These are phyloP conservation scores for Solanum phureja DNA, from an alignment of 257 asterid species.

Conservation along the genomic window DNA sequence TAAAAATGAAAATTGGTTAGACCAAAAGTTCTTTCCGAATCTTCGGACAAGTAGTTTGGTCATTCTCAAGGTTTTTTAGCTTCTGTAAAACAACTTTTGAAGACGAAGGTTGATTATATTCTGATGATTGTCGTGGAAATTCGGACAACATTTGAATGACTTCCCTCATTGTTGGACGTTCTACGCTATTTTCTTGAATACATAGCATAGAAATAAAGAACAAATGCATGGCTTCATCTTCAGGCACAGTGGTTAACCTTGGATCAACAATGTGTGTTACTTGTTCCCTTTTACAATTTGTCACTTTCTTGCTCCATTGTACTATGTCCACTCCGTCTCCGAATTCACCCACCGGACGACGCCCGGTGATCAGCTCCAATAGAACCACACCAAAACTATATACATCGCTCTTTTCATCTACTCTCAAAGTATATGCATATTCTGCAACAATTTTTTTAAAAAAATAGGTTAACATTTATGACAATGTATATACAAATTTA, in stretches of 20 bases:
- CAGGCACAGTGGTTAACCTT: constrained; percentile 44
- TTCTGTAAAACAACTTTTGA: not conserved
- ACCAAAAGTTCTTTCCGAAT: constrained; percentile 21
- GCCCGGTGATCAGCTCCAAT: constrained; percentile 30
- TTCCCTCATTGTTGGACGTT: constrained; percentile 86
- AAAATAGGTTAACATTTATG: not conserved
- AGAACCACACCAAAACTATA: constrained; percentile 40
- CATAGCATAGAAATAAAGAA: constrained; percentile 88
- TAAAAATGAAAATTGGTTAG: constrained; percentile 5
- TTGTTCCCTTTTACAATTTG: constrained; percentile 57
- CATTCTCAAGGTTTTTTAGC: constrained; percentile 18
- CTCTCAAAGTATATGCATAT: constrained; percentile 36
- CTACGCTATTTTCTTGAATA: constrained; percentile 65
- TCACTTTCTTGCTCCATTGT: constrained; percentile 51
- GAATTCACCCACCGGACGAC: constrained; percentile 35
- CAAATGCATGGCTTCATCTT: constrained; percentile 69
- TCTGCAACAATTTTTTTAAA: constrained; percentile 8
- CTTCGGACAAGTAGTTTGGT: constrained; percentile 11
- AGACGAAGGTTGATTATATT: constrained; percentile 30
- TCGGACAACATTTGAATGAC: constrained; percentile 92
- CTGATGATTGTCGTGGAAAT: constrained; percentile 45
- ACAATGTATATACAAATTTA: not conserved
- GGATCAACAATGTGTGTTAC: constrained; percentile 46
- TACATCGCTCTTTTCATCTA: constrained; percentile 40
- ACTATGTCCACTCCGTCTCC: constrained; percentile 42